Evolutionary conservation across 345 rosid species (phyloP).

Genomic region (Gossypium rotundifolium): DNA sequence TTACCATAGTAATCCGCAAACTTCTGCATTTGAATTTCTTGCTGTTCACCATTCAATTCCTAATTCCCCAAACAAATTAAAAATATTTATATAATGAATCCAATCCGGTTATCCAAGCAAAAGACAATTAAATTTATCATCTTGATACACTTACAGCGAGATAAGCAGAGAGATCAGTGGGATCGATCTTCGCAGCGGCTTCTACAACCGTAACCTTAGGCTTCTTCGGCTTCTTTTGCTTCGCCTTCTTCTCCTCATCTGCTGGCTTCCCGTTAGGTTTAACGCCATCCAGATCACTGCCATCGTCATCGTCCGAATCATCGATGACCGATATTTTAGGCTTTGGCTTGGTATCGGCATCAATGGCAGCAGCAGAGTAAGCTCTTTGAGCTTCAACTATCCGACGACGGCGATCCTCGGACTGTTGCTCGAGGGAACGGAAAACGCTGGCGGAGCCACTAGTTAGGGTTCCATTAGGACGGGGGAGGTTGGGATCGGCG

Average conservation of each 20-base stretch:
- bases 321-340: slow-evolving; percentile 35
- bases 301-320: slow-evolving; percentile 28
- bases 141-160: slow-evolving; percentile 41
- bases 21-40: slow-evolving; percentile 59
- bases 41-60: slow-evolving; percentile 45
- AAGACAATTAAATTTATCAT: slow-evolving; percentile 12
- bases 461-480: slow-evolving; percentile 15
- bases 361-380: slow-evolving; percentile 19
- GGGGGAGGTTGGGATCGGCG: slow-evolving; percentile 19
- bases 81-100: not conserved
- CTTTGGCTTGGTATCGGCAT: slow-evolving; percentile 3
- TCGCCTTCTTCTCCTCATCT: slow-evolving; percentile 32
- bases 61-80: slow-evolving; percentile 7
- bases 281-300: slow-evolving; percentile 30
- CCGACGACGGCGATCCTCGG: slow-evolving; percentile 47
- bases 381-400: slow-evolving; percentile 31
- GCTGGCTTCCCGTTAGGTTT: slow-evolving; percentile 26
- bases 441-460: slow-evolving; percentile 38
- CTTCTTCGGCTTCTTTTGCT: slow-evolving; percentile 60
- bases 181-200: slow-evolving; percentile 58
- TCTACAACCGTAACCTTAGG: slow-evolving; percentile 62
- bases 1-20: slow-evolving; percentile 66
- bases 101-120: not conserved
- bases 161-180: slow-evolving; percentile 44
- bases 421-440: slow-evolving; percentile 41